Percentiles rank a stretch among this genome's conserved stretches.
Evolutionary conservation across 805 yeast species (phyloP).

Genomic region (Brettanomyces custersianus): DNA sequence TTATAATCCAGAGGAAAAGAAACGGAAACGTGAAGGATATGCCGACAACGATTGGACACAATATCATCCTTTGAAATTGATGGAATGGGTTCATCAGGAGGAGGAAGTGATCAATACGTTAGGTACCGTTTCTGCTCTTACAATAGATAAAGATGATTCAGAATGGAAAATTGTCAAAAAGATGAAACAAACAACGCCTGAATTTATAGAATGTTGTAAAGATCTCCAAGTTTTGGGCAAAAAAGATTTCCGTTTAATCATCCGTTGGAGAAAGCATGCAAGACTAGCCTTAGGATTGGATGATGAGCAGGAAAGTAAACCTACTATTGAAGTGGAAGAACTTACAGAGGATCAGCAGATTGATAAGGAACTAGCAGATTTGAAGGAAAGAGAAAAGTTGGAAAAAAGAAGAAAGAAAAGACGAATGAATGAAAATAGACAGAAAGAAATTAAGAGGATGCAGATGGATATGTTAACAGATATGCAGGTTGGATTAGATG

Average conservation of each 20-base stretch:
- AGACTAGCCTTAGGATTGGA: conserved; percentile 68
- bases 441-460: conserved; percentile 81
- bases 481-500: conserved; percentile 87
- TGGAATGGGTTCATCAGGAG: conserved; percentile 67
- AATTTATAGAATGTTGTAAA: conserved; percentile 72
- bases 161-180: conserved; percentile 68
- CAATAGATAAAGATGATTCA: conserved; percentile 50
- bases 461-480: conserved; percentile 96
- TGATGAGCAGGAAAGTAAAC: conserved; percentile 40
- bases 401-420: conserved; percentile 75
- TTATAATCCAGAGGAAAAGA: conserved; percentile 88
- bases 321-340: conserved; percentile 55
- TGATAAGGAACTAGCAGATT: conserved; percentile 71
- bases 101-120: conserved; percentile 79
- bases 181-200: conserved; percentile 69
- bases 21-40: conserved; percentile 90
- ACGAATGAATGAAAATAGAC: conserved; percentile 71
- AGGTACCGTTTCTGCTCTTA: conserved; percentile 64
- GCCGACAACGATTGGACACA: conserved; percentile 82
- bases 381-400: conserved; percentile 62
- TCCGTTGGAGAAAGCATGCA: conserved; percentile 85
- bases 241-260: conserved; percentile 78
- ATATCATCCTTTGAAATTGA: conserved; percentile 61
- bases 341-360: conserved; percentile 84
- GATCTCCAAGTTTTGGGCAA: conserved; percentile 92